Conservation (phyloP, 1,284 basidiomycete species). For the Marasmius sp. region DNA sequence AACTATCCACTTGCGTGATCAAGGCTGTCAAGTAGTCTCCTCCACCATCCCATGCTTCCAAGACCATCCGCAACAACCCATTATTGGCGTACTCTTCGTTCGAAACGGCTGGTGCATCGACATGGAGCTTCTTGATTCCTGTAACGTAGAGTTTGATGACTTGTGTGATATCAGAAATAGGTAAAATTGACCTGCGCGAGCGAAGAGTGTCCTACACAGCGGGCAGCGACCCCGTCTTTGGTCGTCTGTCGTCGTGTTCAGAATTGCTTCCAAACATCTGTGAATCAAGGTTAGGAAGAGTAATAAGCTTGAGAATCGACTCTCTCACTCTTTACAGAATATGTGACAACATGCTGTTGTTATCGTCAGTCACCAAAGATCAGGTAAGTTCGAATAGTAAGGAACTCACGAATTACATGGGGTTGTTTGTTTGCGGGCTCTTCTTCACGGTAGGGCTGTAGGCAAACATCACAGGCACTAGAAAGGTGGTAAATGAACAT, state of each 20-base stretch:
- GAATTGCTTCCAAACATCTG: neutral
- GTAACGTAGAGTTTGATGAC: neutral
- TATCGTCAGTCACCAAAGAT: too few relatives aligned
- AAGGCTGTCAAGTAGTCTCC: neutral
- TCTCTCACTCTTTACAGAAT: neutral
- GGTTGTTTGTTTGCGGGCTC: neutral
- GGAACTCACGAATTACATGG: neutral
- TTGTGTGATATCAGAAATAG: neutral
- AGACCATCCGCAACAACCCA: neutral
- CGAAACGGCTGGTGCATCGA: neutral
- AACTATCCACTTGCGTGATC: neutral
- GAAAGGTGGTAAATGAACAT: neutral
- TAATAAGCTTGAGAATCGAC: too few relatives aligned
- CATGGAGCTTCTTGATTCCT: constrained; percentile 2
- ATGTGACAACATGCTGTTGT: neutral
- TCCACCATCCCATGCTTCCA: neutral
- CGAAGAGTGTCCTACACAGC: neutral
- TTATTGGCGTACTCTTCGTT: neutral
- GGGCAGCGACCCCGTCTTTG: neutral
- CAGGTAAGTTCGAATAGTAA: too few relatives aligned
- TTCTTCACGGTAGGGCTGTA: neutral
- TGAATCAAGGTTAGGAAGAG: neutral
- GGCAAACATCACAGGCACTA: constrained; percentile 2
- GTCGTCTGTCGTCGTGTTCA: neutral
- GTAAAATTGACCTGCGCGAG: neutral